phyloP scores from a whole-genome alignment of 23 red algal species.

The Cyanidium caldarium region DNA sequence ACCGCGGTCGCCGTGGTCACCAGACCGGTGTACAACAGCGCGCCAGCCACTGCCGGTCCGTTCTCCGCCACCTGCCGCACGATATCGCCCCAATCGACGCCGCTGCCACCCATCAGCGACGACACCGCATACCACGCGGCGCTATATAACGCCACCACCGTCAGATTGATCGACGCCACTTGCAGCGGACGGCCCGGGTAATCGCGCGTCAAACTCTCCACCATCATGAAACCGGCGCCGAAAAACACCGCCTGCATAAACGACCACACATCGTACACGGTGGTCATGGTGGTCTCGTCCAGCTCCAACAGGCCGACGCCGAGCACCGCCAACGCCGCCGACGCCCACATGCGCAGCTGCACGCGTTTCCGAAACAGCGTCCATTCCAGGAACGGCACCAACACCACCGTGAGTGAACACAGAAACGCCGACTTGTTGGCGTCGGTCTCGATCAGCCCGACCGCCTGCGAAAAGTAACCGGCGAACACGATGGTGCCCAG shows the following conservation, averaged over 20 bases:
- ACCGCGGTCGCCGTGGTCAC: slow-evolving; percentile 55
- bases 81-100: not conserved
- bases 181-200: not conserved
- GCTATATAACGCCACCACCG: not conserved
- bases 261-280: slow-evolving; percentile 22
- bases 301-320: slow-evolving; percentile 53
- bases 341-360: slow-evolving; percentile 1
- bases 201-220: not conserved
- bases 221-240: slow-evolving; percentile 33
- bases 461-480: slow-evolving; percentile 49
- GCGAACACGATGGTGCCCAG: slow-evolving; percentile 20
- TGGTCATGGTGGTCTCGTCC: not conserved
- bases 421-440: slow-evolving; percentile 59
- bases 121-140: slow-evolving; percentile 15
- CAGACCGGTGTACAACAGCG: slow-evolving; percentile 37
- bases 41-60: not conserved
- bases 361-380: not conserved
- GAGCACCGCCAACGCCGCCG: slow-evolving; percentile 21
- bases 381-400: slow-evolving; percentile 35
- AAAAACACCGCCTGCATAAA: slow-evolving; percentile 45
- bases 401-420: slow-evolving; percentile 52
- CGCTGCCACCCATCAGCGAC: slow-evolving; percentile 6
- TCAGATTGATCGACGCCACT: not conserved
- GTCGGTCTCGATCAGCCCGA: slow-evolving; percentile 19
- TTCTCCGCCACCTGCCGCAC: not conserved